Base-by-base conservation (phyloP, 2,329 filamentous ascomycete genomes). In the Fusarium sterilihyphosum region DNA sequence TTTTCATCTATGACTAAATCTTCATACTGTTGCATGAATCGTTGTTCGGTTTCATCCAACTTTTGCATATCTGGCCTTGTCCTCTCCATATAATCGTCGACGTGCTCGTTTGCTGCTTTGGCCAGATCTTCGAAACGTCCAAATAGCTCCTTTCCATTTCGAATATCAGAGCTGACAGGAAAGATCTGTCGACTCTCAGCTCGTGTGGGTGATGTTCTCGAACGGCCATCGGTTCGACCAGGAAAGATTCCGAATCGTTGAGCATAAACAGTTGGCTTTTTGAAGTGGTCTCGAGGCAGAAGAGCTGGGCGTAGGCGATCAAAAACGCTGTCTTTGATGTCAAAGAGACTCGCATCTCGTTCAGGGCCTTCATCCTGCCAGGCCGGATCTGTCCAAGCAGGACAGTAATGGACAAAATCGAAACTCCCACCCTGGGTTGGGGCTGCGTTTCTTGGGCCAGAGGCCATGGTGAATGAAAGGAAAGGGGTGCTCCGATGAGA, bases 191-290 rank as follows among this genome's bases (percentile, higher is more conserved):
- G 67, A 31, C 73, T 73, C 22, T 72, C 58, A 16, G 76, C 64
- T 58, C 79, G 70, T 26, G 79, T 80, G 10, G 80, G 81, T 6
- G 81, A 80, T 16, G 79, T 74, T 33, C 78, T 70, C 20, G 81
- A 82, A n/a, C 81, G 76, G 2, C 80, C 81, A 53, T 81, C 80
- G 8, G 56, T 67, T 4, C 78, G 73, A 4, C 71, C 78, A 2
- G 78, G 78, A 43, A 78, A 79, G 10, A 82, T 72, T 22, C 81
- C 78, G 41, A 79, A 82, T 43, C 81, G 71, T 22, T 74, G 40
- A 5, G 81, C 80, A 37, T 79, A 76, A 14, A 70, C 63, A 14
- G 80, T 80, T 9, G 80, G 80, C 22, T 75, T 70, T 37, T 66
- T 63, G 49, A 64, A 57, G 17, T 57, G 62, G 24, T 82, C 80